Evolutionary conservation across 148 eudicot genomes (phyloP).

Genomic region (Gaultheria prostrata): DNA sequence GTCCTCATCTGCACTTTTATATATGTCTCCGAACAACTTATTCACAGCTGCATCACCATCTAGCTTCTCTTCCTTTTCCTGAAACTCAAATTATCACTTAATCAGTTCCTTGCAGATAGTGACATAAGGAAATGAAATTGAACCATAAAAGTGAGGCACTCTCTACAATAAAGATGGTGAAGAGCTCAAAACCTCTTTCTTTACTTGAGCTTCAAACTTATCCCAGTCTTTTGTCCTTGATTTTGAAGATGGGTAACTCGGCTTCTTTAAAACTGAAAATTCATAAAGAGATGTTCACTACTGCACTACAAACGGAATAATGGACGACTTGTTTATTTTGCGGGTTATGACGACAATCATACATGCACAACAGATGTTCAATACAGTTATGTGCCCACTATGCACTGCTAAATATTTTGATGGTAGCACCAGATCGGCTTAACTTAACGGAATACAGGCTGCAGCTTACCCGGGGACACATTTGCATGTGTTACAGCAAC

Average conservation of each 20-base stretch:
- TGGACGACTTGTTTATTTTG: neutral
- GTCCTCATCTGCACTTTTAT: constrained; percentile 59
- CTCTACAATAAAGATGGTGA: neutral
- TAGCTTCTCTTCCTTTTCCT: constrained; percentile 36
- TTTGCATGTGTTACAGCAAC: neutral
- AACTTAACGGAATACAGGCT: neutral
- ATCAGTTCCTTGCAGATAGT: neutral
- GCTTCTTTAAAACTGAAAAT: constrained; percentile 11
- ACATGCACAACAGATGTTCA: neutral
- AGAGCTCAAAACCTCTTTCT: constrained; percentile 22
- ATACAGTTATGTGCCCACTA: neutral
- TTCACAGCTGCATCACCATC: constrained; percentile 75
- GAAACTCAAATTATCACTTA: constrained; percentile 1
- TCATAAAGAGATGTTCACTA: neutral
- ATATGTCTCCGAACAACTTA: constrained; percentile 57
- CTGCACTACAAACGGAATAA: neutral
- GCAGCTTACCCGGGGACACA: constrained; percentile 12
- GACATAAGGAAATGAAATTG: neutral
- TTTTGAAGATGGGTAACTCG: constrained; percentile 21
- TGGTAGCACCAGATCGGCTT: neutral
- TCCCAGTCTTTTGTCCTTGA: constrained; percentile 23
- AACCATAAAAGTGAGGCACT: neutral
- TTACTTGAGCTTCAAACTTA: constrained; percentile 30
- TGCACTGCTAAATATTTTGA: neutral
- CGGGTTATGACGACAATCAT: neutral